phyloP scores from a whole-genome alignment of 2,329 filamentous ascomycete species.

The Onygenales sp. region DNA sequence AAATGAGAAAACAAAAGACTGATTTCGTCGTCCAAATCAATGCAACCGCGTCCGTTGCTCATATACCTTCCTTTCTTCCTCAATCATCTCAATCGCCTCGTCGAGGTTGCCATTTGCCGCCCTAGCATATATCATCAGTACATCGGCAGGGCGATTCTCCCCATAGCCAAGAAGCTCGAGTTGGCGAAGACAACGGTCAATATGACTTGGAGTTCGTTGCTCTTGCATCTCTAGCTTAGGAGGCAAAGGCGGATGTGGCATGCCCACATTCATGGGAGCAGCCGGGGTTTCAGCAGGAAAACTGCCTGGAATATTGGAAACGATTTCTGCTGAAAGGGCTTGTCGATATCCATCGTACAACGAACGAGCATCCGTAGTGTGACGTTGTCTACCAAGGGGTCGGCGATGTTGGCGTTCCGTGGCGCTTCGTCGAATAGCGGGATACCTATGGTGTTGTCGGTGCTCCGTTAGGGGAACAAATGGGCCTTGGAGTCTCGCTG shows the following conservation, averaged over 20 bases:
- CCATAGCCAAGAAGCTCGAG: conserved; percentile 35
- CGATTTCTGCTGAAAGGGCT: conserved; percentile 2
- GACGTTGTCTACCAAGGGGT: not conserved
- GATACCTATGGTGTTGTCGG: not conserved
- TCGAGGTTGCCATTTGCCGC: conserved; percentile 33
- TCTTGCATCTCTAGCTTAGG: conserved; percentile 1
- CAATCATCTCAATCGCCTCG: conserved; percentile 42
- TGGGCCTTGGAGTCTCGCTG: conserved; percentile 16
- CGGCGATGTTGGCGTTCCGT: conserved; percentile 19
- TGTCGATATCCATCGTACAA: not conserved
- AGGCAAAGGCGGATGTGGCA: not conserved
- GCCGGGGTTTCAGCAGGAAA: conserved; percentile 15
- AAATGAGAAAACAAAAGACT: not conserved
- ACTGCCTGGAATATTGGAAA: conserved; percentile 15
- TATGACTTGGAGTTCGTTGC: conserved; percentile 3
- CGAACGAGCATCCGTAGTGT: not conserved
- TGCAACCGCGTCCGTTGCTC: conserved; percentile 14
- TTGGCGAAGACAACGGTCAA: conserved; percentile 30
- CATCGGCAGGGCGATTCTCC: conserved; percentile 24
- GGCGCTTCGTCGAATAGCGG: conserved; percentile 18
- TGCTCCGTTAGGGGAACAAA: conserved; percentile 14
- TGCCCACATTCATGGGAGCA: not conserved
- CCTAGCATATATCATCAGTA: conserved; percentile 36
- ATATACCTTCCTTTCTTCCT: conserved; percentile 38
- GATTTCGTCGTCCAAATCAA: conserved; percentile 1